Evolutionary conservation across 2,329 filamentous ascomycete genomes (phyloP), one percentile per base, ranked within the genome.

Genomic region (Aspergillus chevalieri): DNA sequence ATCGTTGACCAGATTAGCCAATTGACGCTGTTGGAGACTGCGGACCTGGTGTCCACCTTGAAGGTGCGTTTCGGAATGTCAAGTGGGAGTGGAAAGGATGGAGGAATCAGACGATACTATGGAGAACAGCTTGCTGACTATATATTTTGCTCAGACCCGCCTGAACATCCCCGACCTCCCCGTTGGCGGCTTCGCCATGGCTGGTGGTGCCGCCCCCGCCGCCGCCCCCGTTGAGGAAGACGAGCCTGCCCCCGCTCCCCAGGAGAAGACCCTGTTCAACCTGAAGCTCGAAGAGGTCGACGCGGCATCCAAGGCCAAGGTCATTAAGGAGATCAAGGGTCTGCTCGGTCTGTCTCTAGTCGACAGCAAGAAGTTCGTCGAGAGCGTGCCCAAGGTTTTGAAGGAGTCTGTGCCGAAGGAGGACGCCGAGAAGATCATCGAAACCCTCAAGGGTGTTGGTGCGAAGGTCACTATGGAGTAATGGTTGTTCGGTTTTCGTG

Each of bases 301-400:
- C 47, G 80, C 90, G 24, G 80, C 75, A 46, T 78, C 92, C 57
- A 99, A 99, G 80, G 90, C 94, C 65, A 99, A 99, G 86, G 79
- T 98, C 65, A 99, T 98, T 81, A 99, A 99, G 83, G 93, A 99
- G 79, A 82, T 99, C 78, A 99, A 99, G 84, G 85, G 83, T 66
- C 80, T 98, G 83, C 78, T 99, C 53, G 93, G 93, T 41, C 76
- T 98, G 68, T 94, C 88, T 70, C 81, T 99, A 77, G 94, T 99
- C 61, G 93, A 99, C 75, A 95, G 89, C 77, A 99, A 99, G 86
- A 99, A 99, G 80, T 99, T 99, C 66, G 93, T 98, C 59, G 93
- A 99, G 81, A 89, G 88, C 68, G 91, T 88, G 61, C 93, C 93
- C 57, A 99, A 99, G 86, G 78, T 89, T 73, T 88, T 99, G 89